Evolutionary conservation across 371 early-diverging fungal species (phyloP), one percentile per base, ranked within the genome.

Genomic region (Actinomucor elegans): DNA sequence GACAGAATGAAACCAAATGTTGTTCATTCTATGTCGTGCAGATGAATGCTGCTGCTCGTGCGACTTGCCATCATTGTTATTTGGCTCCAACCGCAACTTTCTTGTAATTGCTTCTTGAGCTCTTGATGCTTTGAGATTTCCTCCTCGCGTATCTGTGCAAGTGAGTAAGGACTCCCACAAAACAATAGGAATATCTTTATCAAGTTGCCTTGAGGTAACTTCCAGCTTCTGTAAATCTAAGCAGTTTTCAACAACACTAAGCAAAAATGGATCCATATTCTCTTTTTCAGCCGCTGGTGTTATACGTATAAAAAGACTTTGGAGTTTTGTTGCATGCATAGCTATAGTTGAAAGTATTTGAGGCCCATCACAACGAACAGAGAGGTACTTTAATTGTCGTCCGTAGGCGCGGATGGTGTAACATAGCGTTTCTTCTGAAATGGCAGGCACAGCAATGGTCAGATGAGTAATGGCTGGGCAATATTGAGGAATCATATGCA

Each of bases 361-460:
- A 7, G 48, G 11, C 5, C 48, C 38, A 9, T 52, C 55, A 29
- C 63, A 58, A 15, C 48, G 34, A 6, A 66, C 41, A 14, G 58
- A 50, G 2, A 66, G 40, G 10, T 45, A 21, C 8, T 42, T 35
- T 33, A 66, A 38, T 14, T 63, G 59, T 10, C 29, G n/a, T 18
- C 52, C 63, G 29, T 66, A 66, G 5, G 37, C 17, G 2, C 33
- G 10, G 27, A 66, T 55, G 7, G 52, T 46, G 17, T 53, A 24
- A 35, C 55, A 54, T 2, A 66, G 32, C 4, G 41, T 37, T 10
- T 12, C 11, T 20, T 62, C 59, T 9, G 37, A 32, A 21, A 66
- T 51, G 23, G 58, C 55, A 23, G 64, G 63, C 15, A 66, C 33
- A 20, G 45, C 36, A 9, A 66, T 40, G 23, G 58, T 46, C 35